Conservation (phyloP, 2,329 filamentous ascomycete genomes). For the Fusarium sp. region DNA sequence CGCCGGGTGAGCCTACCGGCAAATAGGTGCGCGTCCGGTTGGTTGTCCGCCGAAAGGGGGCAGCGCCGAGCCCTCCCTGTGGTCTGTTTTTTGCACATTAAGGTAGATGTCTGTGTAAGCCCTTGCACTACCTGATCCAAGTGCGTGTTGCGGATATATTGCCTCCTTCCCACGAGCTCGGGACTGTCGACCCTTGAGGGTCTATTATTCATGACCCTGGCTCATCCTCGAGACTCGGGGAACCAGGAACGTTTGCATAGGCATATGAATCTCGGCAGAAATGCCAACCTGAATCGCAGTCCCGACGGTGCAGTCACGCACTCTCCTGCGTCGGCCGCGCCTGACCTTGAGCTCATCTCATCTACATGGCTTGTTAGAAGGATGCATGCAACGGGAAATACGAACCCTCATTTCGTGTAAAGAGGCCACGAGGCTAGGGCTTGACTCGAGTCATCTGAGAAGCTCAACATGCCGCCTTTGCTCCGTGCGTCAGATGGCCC, state of each 20-base stretch:
- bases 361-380: background rate
- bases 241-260: background rate
- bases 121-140: conserved; percentile 4
- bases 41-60: conserved; percentile 18
- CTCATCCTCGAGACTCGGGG: background rate
- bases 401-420: conserved; percentile 19
- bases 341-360: background rate
- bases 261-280: background rate
- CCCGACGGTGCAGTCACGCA: background rate
- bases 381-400: background rate
- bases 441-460: conserved; percentile 8
- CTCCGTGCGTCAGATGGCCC: conserved; percentile 1
- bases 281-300: background rate
- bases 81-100: conserved; percentile 10
- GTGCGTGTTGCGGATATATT: conserved; percentile 24
- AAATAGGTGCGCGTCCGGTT: conserved; percentile 14
- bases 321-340: background rate
- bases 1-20: conserved; percentile 12
- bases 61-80: conserved; percentile 14
- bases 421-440: conserved; percentile 2
- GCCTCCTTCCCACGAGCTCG: conserved; percentile 31
- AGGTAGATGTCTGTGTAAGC: background rate
- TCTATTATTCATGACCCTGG: background rate
- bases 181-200: conserved; percentile 26
- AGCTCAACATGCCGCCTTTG: conserved; percentile 1